phyloP scores from a whole-genome alignment of 495 filamentous ascomycete species.

The Tricharina praecox region DNA sequence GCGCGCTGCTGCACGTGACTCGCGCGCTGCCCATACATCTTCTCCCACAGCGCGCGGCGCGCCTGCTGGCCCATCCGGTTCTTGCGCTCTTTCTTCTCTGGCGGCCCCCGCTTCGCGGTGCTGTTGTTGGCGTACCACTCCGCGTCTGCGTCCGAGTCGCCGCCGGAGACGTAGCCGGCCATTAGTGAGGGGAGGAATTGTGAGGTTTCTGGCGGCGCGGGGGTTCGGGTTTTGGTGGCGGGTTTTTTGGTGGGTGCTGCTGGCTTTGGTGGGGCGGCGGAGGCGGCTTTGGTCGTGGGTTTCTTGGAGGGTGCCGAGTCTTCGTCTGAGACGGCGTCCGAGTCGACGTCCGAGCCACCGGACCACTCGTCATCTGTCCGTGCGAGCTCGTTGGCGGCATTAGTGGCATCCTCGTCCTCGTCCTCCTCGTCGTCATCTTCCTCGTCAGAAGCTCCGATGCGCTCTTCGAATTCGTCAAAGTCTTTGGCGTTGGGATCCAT shows the following conservation, averaged over 20 bases:
- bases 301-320: conserved; percentile 10
- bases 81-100: conserved; percentile 35
- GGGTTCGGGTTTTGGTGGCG: conserved; percentile 20
- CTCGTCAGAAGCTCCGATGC: conserved; percentile 8
- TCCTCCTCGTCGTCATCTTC: neutral
- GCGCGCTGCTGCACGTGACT: conserved; percentile 44
- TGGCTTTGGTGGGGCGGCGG: conserved; percentile 9
- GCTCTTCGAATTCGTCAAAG: conserved; percentile 9
- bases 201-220: conserved; percentile 33
- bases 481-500: conserved; percentile 17
- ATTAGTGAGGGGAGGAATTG: conserved; percentile 79
- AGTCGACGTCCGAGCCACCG: conserved; percentile 14
- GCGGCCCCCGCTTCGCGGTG: conserved; percentile 13
- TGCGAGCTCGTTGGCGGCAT: conserved; percentile 12
- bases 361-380: conserved; percentile 14
- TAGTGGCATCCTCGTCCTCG: neutral
- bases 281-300: conserved; percentile 13
- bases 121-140: conserved; percentile 28
- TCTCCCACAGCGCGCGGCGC: conserved; percentile 73
- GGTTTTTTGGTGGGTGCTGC: conserved; percentile 29
- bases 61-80: conserved; percentile 83
- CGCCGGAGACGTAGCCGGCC: conserved; percentile 84
- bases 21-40: conserved; percentile 64
- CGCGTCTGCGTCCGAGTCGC: conserved; percentile 40
- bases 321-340: conserved; percentile 27